Base-by-base conservation (phyloP, 2,329 filamentous ascomycete genomes). In the Colletotrichum sp. region DNA sequence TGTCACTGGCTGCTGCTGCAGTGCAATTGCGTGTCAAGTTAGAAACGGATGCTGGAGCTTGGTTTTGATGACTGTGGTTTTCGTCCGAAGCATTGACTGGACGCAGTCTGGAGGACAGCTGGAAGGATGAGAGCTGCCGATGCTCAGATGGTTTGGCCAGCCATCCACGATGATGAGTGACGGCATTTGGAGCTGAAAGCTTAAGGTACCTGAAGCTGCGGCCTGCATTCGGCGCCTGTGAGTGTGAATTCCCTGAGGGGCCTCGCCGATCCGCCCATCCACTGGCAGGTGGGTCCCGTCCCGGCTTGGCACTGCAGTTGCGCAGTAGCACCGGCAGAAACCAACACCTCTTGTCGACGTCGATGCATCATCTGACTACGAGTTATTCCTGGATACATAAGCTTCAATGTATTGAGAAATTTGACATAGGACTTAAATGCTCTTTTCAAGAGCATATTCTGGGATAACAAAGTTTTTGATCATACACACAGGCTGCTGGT, bases 291-390 rank as follows among this genome's bases (percentile, higher is more conserved):
- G 74, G 74, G 59, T 59, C 70, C 59, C 48, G 64, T 74, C 43
- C 74, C 74, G 74, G 36, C 74, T 76, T 76, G 74, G 74, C 74
- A 16, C 68, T 59, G 64, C 59, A 67, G 28, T 30, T 43, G 24
- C 24, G 32, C 72, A 43, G 71, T 26, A 71, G 39, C 30, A 26
- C 71, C 65, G 52, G 36, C 34, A 71, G 68, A 55, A 43, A 21
- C 12, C 59, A 36, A 64, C 32, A 60, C 21, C 12, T 24, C 18
- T 43, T 1, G 12, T 36, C 32, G 32, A 64, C 60, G 34, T 32
- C 43, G 43, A 48, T 21, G 43, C 43, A 21, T 21, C 43, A n/a
- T 48, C 18, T 48, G n/a, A 48, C 6, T 7, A 48, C 10, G n/a
- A 48, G n/a, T 48, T 48, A 3, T 48, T 48, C 10, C 43, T 48